Percentiles rank a stretch among this genome's conserved stretches.
Evolutionary conservation across 257 asterid genomes (phyloP).

Genomic region (Solanum neorickii): DNA sequence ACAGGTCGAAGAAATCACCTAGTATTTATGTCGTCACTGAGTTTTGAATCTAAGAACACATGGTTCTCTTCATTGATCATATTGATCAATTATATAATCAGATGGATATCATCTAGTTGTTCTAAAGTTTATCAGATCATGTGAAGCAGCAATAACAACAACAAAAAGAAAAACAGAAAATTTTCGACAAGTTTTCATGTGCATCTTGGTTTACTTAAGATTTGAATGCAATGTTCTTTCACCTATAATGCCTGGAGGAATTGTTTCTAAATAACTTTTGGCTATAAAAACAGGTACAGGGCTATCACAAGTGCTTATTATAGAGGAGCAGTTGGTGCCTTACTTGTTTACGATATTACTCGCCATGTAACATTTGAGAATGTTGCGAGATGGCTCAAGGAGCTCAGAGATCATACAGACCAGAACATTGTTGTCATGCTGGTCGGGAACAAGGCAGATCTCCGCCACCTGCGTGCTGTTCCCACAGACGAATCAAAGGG

Average conservation of each 20-base stretch:
- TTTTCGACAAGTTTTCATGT: not conserved
- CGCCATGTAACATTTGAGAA: slow-evolving; percentile 32
- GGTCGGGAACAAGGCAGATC: slow-evolving; percentile 35
- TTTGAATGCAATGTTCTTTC: not conserved
- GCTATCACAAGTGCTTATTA: slow-evolving; percentile 41
- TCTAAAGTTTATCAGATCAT: not conserved
- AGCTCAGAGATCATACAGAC: slow-evolving; percentile 40
- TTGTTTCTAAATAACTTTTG: not conserved
- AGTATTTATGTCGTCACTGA: not conserved
- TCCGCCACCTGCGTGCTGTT: slow-evolving; percentile 30
- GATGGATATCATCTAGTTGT: not conserved
- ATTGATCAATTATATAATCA: not conserved
- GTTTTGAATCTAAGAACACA: not conserved
- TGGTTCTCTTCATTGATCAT: not conserved
- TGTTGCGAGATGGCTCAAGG: slow-evolving; percentile 35
- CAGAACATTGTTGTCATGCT: slow-evolving; percentile 31
- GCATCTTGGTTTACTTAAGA: not conserved
- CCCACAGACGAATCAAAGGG: slow-evolving; percentile 7
- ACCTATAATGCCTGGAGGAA: not conserved
- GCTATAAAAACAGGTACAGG: slow-evolving; percentile 19
- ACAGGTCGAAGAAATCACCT: not conserved
- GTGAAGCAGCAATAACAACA: not conserved
- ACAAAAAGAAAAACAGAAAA: not conserved
- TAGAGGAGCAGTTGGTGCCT: slow-evolving; percentile 38
- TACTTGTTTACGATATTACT: slow-evolving; percentile 33